Conservation (phyloP, 352 stramenopile species). For the Globisporangium radiosum region DNA sequence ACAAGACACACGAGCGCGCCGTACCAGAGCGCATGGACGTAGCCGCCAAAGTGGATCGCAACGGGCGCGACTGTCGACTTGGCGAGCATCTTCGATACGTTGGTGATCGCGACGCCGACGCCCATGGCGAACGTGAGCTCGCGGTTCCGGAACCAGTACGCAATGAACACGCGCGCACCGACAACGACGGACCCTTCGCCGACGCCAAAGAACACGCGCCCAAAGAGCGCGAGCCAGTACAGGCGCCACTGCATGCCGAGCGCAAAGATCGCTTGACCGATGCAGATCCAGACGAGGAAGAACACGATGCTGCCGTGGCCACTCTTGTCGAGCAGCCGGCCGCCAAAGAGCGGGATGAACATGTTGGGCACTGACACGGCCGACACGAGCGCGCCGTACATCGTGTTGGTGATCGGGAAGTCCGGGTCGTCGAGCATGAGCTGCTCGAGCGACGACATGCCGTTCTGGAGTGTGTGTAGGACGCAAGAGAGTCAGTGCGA, state of each 20-base stretch:
- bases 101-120: slow-evolving; percentile 85
- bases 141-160: slow-evolving; percentile 72
- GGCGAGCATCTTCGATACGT: slow-evolving; percentile 89
- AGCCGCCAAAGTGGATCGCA: slow-evolving; percentile 78
- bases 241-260: slow-evolving; percentile 64
- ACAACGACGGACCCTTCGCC: slow-evolving; percentile 79
- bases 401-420: slow-evolving; percentile 80
- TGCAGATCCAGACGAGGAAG: slow-evolving; percentile 79
- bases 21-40: slow-evolving; percentile 84
- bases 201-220: slow-evolving; percentile 77
- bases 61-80: slow-evolving; percentile 84
- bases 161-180: slow-evolving; percentile 72
- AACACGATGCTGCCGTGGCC: slow-evolving; percentile 68
- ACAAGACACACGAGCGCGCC: slow-evolving; percentile 50
- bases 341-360: slow-evolving; percentile 74
- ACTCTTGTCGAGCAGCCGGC: slow-evolving; percentile 72
- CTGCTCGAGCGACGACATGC: slow-evolving; percentile 75
- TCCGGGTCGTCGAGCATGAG: slow-evolving; percentile 69
- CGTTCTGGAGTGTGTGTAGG: slow-evolving; percentile 31
- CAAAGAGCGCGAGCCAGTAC: slow-evolving; percentile 77
- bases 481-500: too few relatives aligned
- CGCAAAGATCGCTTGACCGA: slow-evolving; percentile 75
- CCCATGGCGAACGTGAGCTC: slow-evolving; percentile 89
- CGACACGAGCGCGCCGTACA: slow-evolving; percentile 78
- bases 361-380: slow-evolving; percentile 81